Conservation (phyloP, 805 yeast genomes). For the Schwanniomyces vanrijiae region DNA sequence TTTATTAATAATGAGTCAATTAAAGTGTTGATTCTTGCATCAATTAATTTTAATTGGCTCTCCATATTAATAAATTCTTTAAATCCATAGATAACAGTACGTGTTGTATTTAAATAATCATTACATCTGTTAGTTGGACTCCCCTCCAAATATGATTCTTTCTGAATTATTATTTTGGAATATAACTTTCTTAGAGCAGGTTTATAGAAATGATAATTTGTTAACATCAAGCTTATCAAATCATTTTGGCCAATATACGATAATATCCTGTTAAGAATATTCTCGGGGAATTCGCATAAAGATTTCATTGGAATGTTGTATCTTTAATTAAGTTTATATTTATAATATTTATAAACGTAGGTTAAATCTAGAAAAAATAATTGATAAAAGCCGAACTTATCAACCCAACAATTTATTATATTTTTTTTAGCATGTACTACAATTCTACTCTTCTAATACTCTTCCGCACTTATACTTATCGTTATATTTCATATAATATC, state of each 20-base stretch:
- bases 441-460: neutral
- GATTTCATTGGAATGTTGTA: neutral
- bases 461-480: too few species aligned
- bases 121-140: constrained; percentile 4
- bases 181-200: constrained; percentile 32
- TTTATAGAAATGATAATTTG: constrained; percentile 34
- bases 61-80: constrained; percentile 10
- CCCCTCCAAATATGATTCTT: constrained; percentile 15
- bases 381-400: neutral
- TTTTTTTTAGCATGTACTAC: neutral
- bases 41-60: constrained; percentile 24
- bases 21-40: constrained; percentile 27
- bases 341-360: neutral
- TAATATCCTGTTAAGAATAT: constrained; percentile 1
- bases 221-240: constrained; percentile 29
- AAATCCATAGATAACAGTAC: constrained; percentile 28
- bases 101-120: constrained; percentile 22
- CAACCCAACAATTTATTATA: neutral
- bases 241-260: constrained; percentile 28
- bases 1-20: constrained; percentile 25
- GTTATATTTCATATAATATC: too few species aligned
- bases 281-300: constrained; percentile 3
- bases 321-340: neutral
- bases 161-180: constrained; percentile 20
- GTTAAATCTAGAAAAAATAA: too few species aligned